Evolutionary conservation across 2,329 filamentous ascomycete genomes (phyloP), one percentile per base, ranked within the genome.

Genomic region (Pleurostoma richardsiae): DNA sequence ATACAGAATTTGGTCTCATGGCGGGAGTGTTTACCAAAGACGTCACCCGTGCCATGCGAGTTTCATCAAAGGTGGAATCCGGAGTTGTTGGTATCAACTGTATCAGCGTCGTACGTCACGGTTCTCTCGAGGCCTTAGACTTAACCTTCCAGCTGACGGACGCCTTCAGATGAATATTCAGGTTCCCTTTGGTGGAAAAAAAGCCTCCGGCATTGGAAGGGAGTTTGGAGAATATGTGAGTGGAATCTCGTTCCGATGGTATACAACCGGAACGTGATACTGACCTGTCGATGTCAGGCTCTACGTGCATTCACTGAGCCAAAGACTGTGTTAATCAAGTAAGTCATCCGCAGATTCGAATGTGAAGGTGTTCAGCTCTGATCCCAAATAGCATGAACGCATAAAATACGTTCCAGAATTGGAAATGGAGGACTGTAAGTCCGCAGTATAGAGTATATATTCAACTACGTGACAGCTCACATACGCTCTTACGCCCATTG

Each of bases 71-170:
- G 41, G 69, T 88, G 41, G 82, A 87, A 61, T 76, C 80, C 10
- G 85, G 85, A 30, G 86, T 85, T 76, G 83, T 88, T 4, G 85
- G 83, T 69, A 78, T 88, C 59, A 88, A 88, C 53, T 67, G 64
- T 41, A 58, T 70, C 42, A 66, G 61, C 46, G 51, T 66, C 7
- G 19, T 57, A 62, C 47, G 68, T 70, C 47, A 54, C 31, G 31
- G n/a, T n/a, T 36, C 31, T n/a, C 7, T 36, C 7, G n/a, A 8
- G 7, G 31, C 31, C 31, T n/a, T 36, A 7, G 7, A 36, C 31
- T 36, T 7, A 36, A 8, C 31, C 7, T 8, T 36, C n/a, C n/a
- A n/a, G n/a, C n/a, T n/a, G n/a, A n/a, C 31, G 7, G n/a, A 36
- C n/a, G n/a, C 7, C 31, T 36, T 8, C n/a, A 36, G 31, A 36